Evolutionary conservation across 495 filamentous ascomycete species (phyloP).

Genomic region (Rostrohypoxylon terebratum): DNA sequence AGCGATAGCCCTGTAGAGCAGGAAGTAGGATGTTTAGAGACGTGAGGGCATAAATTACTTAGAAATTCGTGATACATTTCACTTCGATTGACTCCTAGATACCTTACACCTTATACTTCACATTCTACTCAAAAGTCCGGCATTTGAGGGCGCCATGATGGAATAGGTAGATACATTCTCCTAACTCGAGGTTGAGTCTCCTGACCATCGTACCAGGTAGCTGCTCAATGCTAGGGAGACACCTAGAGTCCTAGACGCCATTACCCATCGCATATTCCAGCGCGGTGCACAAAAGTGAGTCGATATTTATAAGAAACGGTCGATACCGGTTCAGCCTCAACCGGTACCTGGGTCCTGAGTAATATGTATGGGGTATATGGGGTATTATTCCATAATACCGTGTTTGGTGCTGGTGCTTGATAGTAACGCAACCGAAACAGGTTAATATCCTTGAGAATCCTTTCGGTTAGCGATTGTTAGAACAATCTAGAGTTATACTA

Average conservation of each 20-base stretch:
- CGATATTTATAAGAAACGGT: neutral
- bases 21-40: neutral
- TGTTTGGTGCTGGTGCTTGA: neutral
- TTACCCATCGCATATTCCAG: neutral
- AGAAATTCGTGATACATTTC: neutral
- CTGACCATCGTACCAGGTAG: constrained; percentile 8
- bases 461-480: neutral
- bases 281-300: neutral
- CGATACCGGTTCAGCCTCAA: neutral
- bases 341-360: neutral
- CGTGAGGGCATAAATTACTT: neutral
- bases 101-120: neutral
- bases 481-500: neutral
- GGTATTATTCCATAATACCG: neutral
- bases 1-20: neutral
- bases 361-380: neutral
- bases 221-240: neutral
- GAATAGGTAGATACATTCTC: neutral
- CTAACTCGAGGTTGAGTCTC: constrained; percentile 1
- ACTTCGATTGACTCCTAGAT: neutral
- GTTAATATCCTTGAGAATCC: neutral
- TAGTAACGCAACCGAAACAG: neutral
- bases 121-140: neutral
- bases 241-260: neutral
- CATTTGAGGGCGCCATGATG: neutral